Conservation (phyloP, 2,329 filamentous ascomycete genomes). For the Pseudocercospora pini-densiflorae region DNA sequence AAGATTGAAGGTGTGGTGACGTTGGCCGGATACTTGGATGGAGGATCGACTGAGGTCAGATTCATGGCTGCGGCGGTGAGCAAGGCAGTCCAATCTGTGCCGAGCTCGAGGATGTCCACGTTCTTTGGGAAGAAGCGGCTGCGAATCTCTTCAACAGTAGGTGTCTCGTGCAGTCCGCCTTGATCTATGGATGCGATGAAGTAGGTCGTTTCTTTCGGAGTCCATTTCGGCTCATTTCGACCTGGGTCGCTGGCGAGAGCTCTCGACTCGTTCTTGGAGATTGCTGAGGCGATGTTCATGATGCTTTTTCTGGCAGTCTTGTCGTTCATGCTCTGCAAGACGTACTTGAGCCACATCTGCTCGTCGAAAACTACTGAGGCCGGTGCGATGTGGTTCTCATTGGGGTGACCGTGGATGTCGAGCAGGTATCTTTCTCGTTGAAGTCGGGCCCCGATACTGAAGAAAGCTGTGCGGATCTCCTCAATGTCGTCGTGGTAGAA, state of each 20-base stretch:
- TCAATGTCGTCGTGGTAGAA: not conserved
- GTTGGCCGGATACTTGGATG: not conserved
- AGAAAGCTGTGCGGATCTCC: not conserved
- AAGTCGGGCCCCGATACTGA: not conserved
- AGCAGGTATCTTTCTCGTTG: not conserved
- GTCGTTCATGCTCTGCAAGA: not conserved
- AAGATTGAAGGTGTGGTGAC: not conserved
- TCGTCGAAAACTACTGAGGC: not conserved
- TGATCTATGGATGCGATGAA: not conserved
- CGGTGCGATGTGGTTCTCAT: not conserved
- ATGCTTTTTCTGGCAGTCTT: not conserved
- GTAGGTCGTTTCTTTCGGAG: not conserved
- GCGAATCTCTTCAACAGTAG: not conserved
- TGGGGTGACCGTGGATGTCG: not conserved
- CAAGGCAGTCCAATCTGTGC: not conserved
- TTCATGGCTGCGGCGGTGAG: not conserved
- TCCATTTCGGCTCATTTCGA: not conserved
- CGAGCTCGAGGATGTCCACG: not conserved
- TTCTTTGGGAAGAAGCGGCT: not conserved
- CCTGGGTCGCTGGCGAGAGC: not conserved
- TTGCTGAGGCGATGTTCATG: not conserved
- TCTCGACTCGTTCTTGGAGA: not conserved
- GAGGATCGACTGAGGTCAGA: not conserved
- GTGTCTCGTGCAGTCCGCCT: not conserved
- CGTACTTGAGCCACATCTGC: not conserved